phyloP scores from a whole-genome alignment of 441 rosid genomes.

The Pelargonium australe region DNA sequence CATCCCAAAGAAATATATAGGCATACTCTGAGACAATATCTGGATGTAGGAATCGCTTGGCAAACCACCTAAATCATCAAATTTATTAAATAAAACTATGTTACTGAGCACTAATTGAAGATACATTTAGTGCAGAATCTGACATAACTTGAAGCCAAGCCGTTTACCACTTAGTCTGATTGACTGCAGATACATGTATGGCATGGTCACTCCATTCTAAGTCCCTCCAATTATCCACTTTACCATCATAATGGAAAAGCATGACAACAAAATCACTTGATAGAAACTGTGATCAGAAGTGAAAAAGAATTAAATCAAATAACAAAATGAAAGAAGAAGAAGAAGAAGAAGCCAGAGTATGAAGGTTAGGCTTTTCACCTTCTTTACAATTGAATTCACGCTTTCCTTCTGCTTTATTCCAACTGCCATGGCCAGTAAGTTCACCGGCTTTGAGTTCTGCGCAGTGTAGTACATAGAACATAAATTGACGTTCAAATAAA shows the following conservation, averaged over 20 bases:
- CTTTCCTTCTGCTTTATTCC: constrained; percentile 67
- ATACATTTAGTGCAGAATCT: neutral
- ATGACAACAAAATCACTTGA: constrained; percentile 50
- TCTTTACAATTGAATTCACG: constrained; percentile 57
- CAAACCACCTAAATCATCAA: constrained; percentile 60
- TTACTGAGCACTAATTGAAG: constrained; percentile 7
- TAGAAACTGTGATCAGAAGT: constrained; percentile 42
- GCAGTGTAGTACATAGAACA: constrained; percentile 8
- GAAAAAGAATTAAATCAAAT: constrained; percentile 9
- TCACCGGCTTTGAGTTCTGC: constrained; percentile 36
- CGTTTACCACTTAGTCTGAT: constrained; percentile 79
- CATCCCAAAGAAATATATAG: constrained; percentile 88
- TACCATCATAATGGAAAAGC: constrained; percentile 79
- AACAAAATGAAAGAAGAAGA: neutral
- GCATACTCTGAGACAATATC: constrained; percentile 62
- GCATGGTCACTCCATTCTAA: constrained; percentile 65
- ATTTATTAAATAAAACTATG: neutral
- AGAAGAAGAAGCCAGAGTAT: neutral
- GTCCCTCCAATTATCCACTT: constrained; percentile 67
- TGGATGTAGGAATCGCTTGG: constrained; percentile 69
- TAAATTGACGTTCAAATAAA: neutral
- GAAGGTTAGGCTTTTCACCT: constrained; percentile 35
- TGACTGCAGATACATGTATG: constrained; percentile 57
- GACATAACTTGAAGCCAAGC: neutral
- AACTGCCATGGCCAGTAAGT: constrained; percentile 68